These are phyloP conservation scores for Plasmodium gaboni DNA, from an alignment of 169 alveolate species.

Conservation along the genomic window DNA sequence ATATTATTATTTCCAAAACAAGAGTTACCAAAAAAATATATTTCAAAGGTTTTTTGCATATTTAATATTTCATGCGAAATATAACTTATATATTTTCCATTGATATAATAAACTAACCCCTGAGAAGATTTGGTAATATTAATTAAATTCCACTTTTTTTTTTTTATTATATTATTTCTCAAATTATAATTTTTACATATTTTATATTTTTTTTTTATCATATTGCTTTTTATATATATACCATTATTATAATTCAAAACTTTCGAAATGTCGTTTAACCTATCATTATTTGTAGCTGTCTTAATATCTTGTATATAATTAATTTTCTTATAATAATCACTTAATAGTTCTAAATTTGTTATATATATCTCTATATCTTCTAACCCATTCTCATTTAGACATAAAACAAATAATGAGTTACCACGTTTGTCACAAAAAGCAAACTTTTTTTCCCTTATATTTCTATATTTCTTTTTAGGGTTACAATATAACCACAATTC, in stretches of 20 bases:
- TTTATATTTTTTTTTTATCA: background rate
- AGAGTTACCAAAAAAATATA: slow-evolving; percentile 56
- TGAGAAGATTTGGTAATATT: slow-evolving; percentile 33
- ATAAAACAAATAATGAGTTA: slow-evolving; percentile 43
- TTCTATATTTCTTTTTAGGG: background rate
- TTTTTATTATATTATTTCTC: slow-evolving; percentile 27
- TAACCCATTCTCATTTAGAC: slow-evolving; percentile 7
- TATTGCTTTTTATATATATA: slow-evolving; percentile 35
- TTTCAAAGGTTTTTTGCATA: slow-evolving; percentile 23
- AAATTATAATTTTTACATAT: too few species aligned
- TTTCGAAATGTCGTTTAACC: background rate
- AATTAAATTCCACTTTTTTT: slow-evolving; percentile 54
- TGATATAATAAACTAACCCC: slow-evolving; percentile 56
- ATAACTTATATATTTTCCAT: slow-evolving; percentile 51
- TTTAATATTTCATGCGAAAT: slow-evolving; percentile 55
- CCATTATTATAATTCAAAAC: background rate
- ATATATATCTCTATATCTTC: slow-evolving; percentile 32
- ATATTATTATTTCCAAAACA: slow-evolving; percentile 70
- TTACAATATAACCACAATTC: slow-evolving; percentile 47
- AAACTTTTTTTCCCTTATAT: slow-evolving; percentile 24
- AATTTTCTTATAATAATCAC: slow-evolving; percentile 20
- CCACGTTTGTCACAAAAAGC: slow-evolving; percentile 51
- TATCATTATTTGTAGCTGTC: background rate
- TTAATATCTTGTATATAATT: background rate
- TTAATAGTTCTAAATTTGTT: slow-evolving; percentile 16